phyloP scores from a whole-genome alignment of 305 asterid genomes.

The Salvia sclarea region DNA sequence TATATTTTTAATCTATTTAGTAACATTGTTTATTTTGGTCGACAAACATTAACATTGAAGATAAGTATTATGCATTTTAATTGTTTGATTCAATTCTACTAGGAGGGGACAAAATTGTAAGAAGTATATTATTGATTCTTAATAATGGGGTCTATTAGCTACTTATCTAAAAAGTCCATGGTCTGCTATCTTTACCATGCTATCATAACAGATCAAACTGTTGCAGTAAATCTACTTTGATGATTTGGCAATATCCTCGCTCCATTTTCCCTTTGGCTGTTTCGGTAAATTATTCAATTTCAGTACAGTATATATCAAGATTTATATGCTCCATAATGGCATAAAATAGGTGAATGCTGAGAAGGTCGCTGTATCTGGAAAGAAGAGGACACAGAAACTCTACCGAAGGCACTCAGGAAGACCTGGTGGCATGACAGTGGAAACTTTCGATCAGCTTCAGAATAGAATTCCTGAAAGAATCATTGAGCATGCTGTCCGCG shows the following conservation, averaged over 20 bases:
- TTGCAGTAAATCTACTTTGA: background rate
- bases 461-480: slow-evolving; percentile 89
- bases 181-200: background rate
- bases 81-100: background rate
- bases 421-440: slow-evolving; percentile 96
- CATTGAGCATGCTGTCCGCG: slow-evolving; percentile 96
- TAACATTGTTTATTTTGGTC: background rate
- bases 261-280: slow-evolving; percentile 4
- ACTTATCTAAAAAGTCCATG: background rate
- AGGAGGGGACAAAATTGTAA: background rate
- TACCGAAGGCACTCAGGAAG: slow-evolving; percentile 93
- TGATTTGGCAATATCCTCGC: background rate
- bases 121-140: too few relatives aligned
- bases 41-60: background rate
- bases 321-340: slow-evolving; percentile 2
- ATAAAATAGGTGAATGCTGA: slow-evolving; percentile 78
- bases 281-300: background rate
- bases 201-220: background rate
- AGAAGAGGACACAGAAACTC: slow-evolving; percentile 81
- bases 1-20: background rate
- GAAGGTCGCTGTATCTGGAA: slow-evolving; percentile 89
- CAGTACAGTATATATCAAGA: background rate
- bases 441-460: slow-evolving; percentile 94
- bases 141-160: background rate
- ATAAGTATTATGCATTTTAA: background rate